These are phyloP conservation scores for Metschnikowia aberdeeniae DNA, from an alignment of 805 yeast genomes.

Conservation along the genomic window DNA sequence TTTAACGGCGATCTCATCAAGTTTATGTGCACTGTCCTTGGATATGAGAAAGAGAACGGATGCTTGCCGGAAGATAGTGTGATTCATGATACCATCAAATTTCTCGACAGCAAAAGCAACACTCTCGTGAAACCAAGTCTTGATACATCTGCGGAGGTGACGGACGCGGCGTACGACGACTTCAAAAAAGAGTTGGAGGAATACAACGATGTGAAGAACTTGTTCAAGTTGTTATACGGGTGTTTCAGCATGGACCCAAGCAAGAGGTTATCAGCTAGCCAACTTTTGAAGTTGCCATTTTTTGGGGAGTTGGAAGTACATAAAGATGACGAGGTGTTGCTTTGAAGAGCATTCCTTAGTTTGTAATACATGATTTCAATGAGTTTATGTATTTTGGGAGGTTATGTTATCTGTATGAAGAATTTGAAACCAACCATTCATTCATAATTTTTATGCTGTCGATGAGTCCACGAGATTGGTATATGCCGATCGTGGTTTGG, in stretches of 20 bases:
- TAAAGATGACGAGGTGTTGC: constrained; percentile 32
- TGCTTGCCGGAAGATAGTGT: constrained; percentile 70
- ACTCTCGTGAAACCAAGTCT: constrained; percentile 24
- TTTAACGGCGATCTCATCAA: constrained; percentile 32
- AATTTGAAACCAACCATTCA: too few relatives aligned
- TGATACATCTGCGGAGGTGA: constrained; percentile 12
- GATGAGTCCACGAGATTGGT: too few relatives aligned
- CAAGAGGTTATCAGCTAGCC: constrained; percentile 54
- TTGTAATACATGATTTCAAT: too few relatives aligned
- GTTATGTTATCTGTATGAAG: too few relatives aligned
- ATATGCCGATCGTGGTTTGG: too few relatives aligned
- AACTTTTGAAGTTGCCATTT: constrained; percentile 54
- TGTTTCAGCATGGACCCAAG: constrained; percentile 57
- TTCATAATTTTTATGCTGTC: too few relatives aligned
- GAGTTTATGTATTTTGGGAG: too few relatives aligned
- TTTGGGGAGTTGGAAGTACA: constrained; percentile 43
- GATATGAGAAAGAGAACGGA: constrained; percentile 47
- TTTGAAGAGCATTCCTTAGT: constrained; percentile 4
- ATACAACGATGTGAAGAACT: constrained; percentile 40
- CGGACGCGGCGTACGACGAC: constrained; percentile 13
- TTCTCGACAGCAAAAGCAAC: constrained; percentile 42
- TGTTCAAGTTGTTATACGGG: constrained; percentile 52
- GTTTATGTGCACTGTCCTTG: constrained; percentile 26
- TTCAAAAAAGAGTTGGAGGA: constrained; percentile 22
- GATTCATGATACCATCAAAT: constrained; percentile 58